phyloP scores from a whole-genome alignment of 1,284 basidiomycete genomes.

The Neonothopanus nambi region DNA sequence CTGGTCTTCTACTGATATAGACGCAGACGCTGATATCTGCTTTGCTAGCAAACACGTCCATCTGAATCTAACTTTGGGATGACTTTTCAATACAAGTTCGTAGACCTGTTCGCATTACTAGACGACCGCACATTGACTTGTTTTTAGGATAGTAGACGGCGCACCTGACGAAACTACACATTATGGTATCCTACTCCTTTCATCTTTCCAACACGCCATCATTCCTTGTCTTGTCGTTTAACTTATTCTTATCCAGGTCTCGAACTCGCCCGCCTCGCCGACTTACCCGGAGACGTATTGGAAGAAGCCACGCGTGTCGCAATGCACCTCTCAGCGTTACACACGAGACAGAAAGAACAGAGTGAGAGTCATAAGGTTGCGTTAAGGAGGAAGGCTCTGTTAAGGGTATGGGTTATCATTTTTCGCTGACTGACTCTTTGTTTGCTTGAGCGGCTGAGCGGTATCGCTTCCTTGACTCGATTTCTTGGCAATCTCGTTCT shows the following conservation, averaged over 20 bases:
- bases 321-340: slow-evolving; percentile 55
- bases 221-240: background rate
- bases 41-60: slow-evolving; percentile 47
- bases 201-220: background rate
- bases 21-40: background rate
- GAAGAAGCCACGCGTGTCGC: slow-evolving; percentile 64
- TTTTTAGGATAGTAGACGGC: slow-evolving; percentile 66
- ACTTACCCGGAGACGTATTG: slow-evolving; percentile 73
- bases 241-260: slow-evolving; percentile 57
- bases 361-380: slow-evolving; percentile 63
- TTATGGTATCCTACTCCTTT: slow-evolving; percentile 46
- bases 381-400: slow-evolving; percentile 63
- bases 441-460: no score
- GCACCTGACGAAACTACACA: slow-evolving; percentile 56
- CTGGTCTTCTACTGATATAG: background rate
- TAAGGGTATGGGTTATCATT: slow-evolving; percentile 59
- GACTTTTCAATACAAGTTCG: slow-evolving; percentile 79
- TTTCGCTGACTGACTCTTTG: background rate
- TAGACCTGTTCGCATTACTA: background rate
- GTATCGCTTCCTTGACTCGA: background rate
- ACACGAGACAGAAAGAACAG: slow-evolving; percentile 56
- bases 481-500: background rate
- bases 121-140: background rate
- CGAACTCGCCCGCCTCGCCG: slow-evolving; percentile 81
- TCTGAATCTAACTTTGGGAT: slow-evolving; percentile 63